Evolutionary conservation across 352 stramenopile species (phyloP).

Genomic region (Pythium phragmitis): DNA sequence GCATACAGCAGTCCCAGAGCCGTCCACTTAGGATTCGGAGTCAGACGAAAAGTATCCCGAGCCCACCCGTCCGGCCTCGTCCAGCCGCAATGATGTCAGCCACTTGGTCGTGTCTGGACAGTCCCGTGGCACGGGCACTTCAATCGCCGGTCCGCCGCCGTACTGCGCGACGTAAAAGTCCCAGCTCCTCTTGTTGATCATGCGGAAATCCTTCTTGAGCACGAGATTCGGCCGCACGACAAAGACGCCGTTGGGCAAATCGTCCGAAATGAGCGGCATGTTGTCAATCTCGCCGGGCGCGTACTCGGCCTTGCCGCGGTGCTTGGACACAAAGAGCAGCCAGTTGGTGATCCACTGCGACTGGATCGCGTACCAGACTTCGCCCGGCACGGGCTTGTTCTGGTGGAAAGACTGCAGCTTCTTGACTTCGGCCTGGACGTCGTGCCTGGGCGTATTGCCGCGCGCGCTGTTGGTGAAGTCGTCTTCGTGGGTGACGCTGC

Average conservation of each 20-base stretch:
- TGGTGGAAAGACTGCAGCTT: conserved; percentile 69
- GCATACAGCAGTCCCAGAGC: background rate
- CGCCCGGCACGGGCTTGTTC: conserved; percentile 48
- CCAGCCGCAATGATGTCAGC: conserved; percentile 49
- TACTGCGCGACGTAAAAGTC: conserved; percentile 75
- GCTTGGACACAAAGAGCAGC: conserved; percentile 74
- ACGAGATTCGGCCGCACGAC: conserved; percentile 51
- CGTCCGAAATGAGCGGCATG: conserved; percentile 70
- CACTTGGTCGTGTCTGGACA: conserved; percentile 53
- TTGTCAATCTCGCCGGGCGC: conserved; percentile 70
- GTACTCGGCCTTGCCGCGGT: conserved; percentile 55
- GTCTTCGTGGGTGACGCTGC: conserved; percentile 65
- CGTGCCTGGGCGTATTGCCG: conserved; percentile 32
- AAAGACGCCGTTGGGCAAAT: conserved; percentile 64
- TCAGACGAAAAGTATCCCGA: conserved; percentile 46
- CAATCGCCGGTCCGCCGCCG: conserved; percentile 62
- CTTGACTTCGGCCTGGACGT: conserved; percentile 62
- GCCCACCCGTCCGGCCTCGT: conserved; percentile 55
- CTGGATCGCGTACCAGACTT: conserved; percentile 69
- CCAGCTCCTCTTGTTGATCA: conserved; percentile 83
- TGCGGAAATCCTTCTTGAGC: conserved; percentile 75
- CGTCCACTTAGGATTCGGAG: conserved; percentile 5
- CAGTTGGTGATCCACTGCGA: conserved; percentile 67
- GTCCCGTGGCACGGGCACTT: conserved; percentile 58
- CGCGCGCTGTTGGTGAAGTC: conserved; percentile 53